These are phyloP conservation scores for Scedosporium aurantiacum DNA, from an alignment of 2,329 filamentous ascomycete species.

Conservation along the genomic window DNA sequence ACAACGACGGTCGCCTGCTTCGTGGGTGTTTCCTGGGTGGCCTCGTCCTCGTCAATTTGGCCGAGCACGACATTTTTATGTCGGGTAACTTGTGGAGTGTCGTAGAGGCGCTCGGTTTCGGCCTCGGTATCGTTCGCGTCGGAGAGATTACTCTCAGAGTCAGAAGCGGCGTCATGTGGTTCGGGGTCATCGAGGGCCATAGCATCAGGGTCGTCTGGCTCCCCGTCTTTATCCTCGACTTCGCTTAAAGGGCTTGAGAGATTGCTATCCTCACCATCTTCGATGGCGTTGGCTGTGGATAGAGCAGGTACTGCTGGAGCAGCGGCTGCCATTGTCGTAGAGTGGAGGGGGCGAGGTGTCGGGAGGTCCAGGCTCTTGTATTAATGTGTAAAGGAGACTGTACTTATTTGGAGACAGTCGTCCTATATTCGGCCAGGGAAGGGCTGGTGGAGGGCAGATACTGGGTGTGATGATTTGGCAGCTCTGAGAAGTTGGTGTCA, in stretches of 20 bases:
- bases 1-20: constrained; percentile 35
- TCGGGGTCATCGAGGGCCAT: constrained; percentile 29
- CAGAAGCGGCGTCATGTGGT: constrained; percentile 22
- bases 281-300: constrained; percentile 32
- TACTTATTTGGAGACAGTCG: neutral
- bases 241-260: constrained; percentile 89
- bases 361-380: neutral
- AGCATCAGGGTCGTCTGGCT: constrained; percentile 57
- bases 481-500: neutral
- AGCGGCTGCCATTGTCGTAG: constrained; percentile 42
- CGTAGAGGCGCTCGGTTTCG: constrained; percentile 85
- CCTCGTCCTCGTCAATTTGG: constrained; percentile 40
- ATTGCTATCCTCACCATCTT: constrained; percentile 53
- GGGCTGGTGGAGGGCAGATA: neutral
- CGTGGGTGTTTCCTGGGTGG: constrained; percentile 60
- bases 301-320: constrained; percentile 39
- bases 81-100: constrained; percentile 63
- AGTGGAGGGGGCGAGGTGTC: constrained; percentile 35
- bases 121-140: constrained; percentile 66
- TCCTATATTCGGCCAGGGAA: neutral
- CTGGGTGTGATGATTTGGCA: neutral
- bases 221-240: constrained; percentile 67
- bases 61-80: constrained; percentile 51
- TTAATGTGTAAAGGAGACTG: neutral
- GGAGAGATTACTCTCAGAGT: constrained; percentile 45